Conservation (phyloP, 768 basidiomycete genomes). For the Russula griseocarnosa region DNA sequence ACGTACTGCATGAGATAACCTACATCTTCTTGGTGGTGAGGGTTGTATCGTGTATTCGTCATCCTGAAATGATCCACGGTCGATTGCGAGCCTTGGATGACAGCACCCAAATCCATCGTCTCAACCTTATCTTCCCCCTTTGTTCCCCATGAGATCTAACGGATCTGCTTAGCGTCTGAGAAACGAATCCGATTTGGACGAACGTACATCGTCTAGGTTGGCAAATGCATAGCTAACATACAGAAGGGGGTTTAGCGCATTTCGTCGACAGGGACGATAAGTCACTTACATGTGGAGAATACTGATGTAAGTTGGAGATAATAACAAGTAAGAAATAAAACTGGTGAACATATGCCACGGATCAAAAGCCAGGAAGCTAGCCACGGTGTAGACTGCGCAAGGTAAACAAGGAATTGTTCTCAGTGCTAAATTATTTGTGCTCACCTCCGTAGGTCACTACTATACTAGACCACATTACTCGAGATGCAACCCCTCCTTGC, state of each 20-base stretch:
- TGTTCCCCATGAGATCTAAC: constrained; percentile 91
- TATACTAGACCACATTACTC: constrained; percentile 79
- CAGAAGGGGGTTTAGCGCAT: constrained; percentile 1
- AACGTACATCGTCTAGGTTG: constrained; percentile 76
- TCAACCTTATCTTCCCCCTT: constrained; percentile 74
- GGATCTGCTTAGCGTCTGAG: constrained; percentile 4
- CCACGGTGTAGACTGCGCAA: constrained; percentile 62
- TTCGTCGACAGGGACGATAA: not conserved
- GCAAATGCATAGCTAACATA: constrained; percentile 71
- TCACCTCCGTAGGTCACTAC: constrained; percentile 78
- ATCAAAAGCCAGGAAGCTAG: constrained; percentile 82
- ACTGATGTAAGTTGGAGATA: constrained; percentile 79
- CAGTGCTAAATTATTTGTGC: constrained; percentile 26
- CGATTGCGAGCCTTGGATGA: constrained; percentile 72
- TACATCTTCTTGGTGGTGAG: too few relatives aligned
- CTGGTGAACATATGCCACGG: constrained; percentile 97
- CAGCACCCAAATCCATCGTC: constrained; percentile 70
- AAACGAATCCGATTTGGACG: constrained; percentile 16
- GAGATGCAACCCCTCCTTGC: constrained; percentile 63
- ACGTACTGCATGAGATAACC: too few relatives aligned
- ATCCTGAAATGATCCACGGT: too few relatives aligned
- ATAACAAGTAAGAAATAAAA: constrained; percentile 80
- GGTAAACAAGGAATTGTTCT: not conserved
- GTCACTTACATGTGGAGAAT: constrained; percentile 65
- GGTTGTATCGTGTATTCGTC: too few relatives aligned